Conservation (phyloP, 78 protist genomes). For the Acrasis kona region DNA sequence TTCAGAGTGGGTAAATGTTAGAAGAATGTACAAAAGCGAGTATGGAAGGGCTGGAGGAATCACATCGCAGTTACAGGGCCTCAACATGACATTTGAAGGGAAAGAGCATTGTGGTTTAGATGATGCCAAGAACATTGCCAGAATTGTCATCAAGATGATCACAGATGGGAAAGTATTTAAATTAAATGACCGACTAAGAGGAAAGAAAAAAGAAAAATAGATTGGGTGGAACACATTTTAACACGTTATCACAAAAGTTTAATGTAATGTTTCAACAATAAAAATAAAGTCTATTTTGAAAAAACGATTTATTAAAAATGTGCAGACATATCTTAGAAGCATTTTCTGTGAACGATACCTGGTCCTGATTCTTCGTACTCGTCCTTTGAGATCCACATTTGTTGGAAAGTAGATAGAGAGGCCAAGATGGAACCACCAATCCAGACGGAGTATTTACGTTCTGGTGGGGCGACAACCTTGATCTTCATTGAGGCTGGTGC, state of each 20-base stretch:
- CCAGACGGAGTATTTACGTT: slow-evolving; percentile 92
- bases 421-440: slow-evolving; percentile 94
- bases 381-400: too few relatives aligned
- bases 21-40: not conserved
- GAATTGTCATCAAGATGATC: not conserved
- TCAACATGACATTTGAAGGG: not conserved
- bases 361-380: too few relatives aligned
- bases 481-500: slow-evolving; percentile 80
- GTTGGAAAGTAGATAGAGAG: too few relatives aligned
- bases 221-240: too few relatives aligned
- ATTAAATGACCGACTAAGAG: too few relatives aligned
- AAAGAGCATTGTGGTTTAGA: slow-evolving; percentile 3
- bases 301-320: slow-evolving; percentile 15
- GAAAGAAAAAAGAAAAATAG: too few relatives aligned
- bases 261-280: too few relatives aligned
- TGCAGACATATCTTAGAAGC: slow-evolving; percentile 14
- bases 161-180: too few relatives aligned
- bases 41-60: not conserved
- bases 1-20: not conserved
- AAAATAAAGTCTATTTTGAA: too few relatives aligned
- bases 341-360: too few relatives aligned
- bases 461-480: slow-evolving; percentile 82
- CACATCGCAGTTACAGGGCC: not conserved
- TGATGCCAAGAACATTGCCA: slow-evolving; percentile 10
- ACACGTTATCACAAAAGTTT: too few relatives aligned